Evolutionary conservation across 306 rosid species (phyloP), one percentile per base, ranked within the genome.

Genomic region (Ceratonia siliqua): DNA sequence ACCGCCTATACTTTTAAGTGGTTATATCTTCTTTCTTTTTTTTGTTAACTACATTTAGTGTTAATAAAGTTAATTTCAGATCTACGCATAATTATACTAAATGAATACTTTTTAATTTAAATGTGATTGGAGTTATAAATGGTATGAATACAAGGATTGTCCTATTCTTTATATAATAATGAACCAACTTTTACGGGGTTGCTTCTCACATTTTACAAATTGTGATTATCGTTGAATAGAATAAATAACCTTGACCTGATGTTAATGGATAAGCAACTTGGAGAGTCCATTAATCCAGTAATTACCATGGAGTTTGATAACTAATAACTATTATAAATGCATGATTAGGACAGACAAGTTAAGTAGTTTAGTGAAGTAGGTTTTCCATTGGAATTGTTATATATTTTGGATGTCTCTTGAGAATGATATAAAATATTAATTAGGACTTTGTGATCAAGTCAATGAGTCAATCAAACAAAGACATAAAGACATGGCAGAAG

Each of bases 181-280:
- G 15, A n/a, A 6, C 1, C 45, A 24, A 22, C 61, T 54, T 61
- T 61, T 32, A 33, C 45, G 0, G 12, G 43, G 68, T 2, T 35
- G 46, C 68, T 61, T 70, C 58, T 43, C 43, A 30, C 20, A 24
- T 35, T 41, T 30, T 30, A 39, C 2, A 11, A 43, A 13, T 46
- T 61, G n/a, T 12, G 32, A 18, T 15, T 13, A 28, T 12, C 35
- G 13, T 25, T 53, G n/a, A 52, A 58, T 70, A 39, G 5, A 53
- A 36, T 36, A 64, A 53, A 43, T 62, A 73, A 72, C 62, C 78
- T 63, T 50, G 67, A 50, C 78, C 50, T 1, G 48, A 11, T 62
- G 36, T 20, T 68, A 24, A 24, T 11, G 55, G 30, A n/a, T 22
- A 42, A 17, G 28, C 7, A 52, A 14, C 36, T 30, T 35, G 22